Conservation (phyloP, 1,284 basidiomycete genomes). For the Thecaphora frezii region DNA sequence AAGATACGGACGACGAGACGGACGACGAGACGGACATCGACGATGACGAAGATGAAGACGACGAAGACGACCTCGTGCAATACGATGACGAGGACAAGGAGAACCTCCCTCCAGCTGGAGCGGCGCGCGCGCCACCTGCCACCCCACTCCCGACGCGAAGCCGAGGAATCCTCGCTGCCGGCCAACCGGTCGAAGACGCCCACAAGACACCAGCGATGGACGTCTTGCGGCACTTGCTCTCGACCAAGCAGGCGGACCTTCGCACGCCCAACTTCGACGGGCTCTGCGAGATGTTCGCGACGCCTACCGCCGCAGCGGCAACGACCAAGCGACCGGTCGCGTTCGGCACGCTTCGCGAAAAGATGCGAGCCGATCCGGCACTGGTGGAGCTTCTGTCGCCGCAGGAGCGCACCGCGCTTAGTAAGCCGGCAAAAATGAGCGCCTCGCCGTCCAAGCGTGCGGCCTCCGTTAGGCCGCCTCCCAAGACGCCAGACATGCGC, state of each 20-base stretch:
- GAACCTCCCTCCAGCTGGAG: conserved; percentile 8
- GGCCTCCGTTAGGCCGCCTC: conserved; percentile 3
- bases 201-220: conserved; percentile 22
- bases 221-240: conserved; percentile 21
- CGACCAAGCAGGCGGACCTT: conserved; percentile 10
- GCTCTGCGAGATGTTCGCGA: conserved; percentile 10
- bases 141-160: conserved; percentile 2
- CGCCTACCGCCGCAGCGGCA: not conserved
- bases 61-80: conserved; percentile 15
- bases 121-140: not conserved
- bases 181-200: not conserved
- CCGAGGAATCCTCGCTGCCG: no score
- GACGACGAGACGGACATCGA: conserved; percentile 22
- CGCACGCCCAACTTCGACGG: conserved; percentile 23
- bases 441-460: conserved; percentile 13
- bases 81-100: conserved; percentile 7
- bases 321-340: conserved; percentile 1
- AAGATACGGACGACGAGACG: conserved; percentile 30
- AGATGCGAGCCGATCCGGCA: conserved; percentile 26
- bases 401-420: conserved; percentile 6
- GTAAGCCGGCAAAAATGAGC: conserved; percentile 7
- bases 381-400: conserved; percentile 16
- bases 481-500: conserved; percentile 16
- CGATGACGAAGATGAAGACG: conserved; percentile 8
- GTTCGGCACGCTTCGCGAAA: conserved; percentile 23